phyloP scores from a whole-genome alignment of 1,284 basidiomycete genomes.

The Ustilago shanxiensis region DNA sequence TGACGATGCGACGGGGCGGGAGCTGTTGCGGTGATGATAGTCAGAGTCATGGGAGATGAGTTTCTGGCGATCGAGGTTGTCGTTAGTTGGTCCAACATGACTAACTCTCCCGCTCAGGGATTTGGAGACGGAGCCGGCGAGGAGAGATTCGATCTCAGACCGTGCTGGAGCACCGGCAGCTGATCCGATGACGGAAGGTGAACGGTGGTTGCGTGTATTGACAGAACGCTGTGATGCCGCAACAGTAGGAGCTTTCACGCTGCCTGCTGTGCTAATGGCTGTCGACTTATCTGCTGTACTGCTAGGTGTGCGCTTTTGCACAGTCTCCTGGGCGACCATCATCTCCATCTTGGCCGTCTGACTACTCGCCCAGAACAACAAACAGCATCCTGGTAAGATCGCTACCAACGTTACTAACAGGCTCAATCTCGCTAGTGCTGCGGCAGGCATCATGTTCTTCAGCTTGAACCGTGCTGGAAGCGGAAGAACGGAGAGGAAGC shows the following conservation, averaged over 20 bases:
- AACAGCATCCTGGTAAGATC: constrained; percentile 64
- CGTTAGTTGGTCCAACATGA: constrained; percentile 10
- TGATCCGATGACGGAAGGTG: constrained; percentile 47
- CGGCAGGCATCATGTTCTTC: constrained; percentile 45
- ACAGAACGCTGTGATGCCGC: constrained; percentile 23
- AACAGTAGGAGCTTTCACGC: constrained; percentile 11
- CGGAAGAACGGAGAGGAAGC: constrained; percentile 61
- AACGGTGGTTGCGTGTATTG: constrained; percentile 34
- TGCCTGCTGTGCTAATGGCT: constrained; percentile 12
- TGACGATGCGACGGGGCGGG: constrained; percentile 75
- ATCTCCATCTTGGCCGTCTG: constrained; percentile 65
- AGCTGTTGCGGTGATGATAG: constrained; percentile 54
- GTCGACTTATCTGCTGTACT: constrained; percentile 2
- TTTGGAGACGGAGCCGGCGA: constrained; percentile 49
- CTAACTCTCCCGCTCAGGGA: constrained; percentile 26
- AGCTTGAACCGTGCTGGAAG: constrained; percentile 58
- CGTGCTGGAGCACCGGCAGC: constrained; percentile 25
- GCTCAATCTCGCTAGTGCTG: constrained; percentile 69
- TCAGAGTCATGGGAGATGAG: constrained; percentile 63
- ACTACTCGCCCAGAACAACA: constrained; percentile 59
- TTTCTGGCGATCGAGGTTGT: constrained; percentile 10
- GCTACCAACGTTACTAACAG: constrained; percentile 68
- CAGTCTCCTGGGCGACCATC: constrained; percentile 51
- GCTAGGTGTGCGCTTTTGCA: neutral
- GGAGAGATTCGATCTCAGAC: constrained; percentile 53